These are phyloP conservation scores for Fusarium fujikuroi DNA, from an alignment of 2,329 filamentous ascomycete species.

Conservation along the genomic window DNA sequence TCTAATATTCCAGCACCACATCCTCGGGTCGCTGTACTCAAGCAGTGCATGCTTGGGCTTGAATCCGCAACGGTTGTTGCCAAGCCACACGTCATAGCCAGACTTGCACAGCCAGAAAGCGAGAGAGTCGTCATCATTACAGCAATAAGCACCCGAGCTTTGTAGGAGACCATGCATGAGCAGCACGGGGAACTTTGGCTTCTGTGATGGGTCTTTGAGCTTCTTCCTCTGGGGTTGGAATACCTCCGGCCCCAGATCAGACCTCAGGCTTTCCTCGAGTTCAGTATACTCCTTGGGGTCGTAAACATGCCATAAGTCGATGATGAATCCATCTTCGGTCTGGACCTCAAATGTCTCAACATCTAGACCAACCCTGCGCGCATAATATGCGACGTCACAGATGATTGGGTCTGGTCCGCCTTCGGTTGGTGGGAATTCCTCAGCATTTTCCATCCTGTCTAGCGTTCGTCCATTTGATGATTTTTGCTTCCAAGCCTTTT, in stretches of 20 bases:
- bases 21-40: conserved; percentile 79
- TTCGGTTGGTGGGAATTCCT: conserved; percentile 78
- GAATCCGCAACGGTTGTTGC: conserved; percentile 92
- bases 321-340: conserved; percentile 93
- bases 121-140: conserved; percentile 88
- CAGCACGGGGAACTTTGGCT: conserved; percentile 80
- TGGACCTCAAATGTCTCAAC: conserved; percentile 85
- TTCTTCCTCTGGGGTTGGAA: conserved; percentile 61
- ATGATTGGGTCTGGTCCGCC: conserved; percentile 82
- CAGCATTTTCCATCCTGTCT: conserved; percentile 56
- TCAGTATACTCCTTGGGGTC: conserved; percentile 79
- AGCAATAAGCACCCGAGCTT: conserved; percentile 87
- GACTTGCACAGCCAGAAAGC: conserved; percentile 93
- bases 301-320: conserved; percentile 89
- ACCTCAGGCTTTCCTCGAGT: conserved; percentile 59
- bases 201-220: conserved; percentile 51
- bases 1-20: conserved; percentile 97
- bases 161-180: conserved; percentile 91
- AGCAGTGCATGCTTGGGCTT: conserved; percentile 79
- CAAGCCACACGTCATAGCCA: conserved; percentile 95
- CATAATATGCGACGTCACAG: conserved; percentile 87
- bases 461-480: conserved; percentile 51
- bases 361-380: conserved; percentile 85
- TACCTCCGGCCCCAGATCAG: conserved; percentile 67
- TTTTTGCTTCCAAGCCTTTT: conserved; percentile 69